phyloP scores from a whole-genome alignment of 495 filamentous ascomycete species.

The Hypoxylon trugodes region DNA sequence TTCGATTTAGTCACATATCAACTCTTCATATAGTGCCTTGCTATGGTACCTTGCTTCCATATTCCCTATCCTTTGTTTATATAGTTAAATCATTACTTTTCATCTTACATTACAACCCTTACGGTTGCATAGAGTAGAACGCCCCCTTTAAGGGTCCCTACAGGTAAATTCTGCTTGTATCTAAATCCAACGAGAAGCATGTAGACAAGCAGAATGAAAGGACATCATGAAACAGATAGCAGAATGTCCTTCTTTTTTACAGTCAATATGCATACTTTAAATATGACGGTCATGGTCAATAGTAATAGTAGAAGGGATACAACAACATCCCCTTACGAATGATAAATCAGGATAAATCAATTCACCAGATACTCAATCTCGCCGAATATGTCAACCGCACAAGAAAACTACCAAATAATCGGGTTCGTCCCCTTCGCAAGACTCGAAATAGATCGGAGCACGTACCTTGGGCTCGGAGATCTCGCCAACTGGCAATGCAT shows the following conservation, averaged over 20 bases:
- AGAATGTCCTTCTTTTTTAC: neutral
- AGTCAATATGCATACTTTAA: neutral
- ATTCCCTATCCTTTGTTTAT: too few species aligned
- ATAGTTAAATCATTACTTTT: too few species aligned
- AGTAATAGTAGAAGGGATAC: too few species aligned
- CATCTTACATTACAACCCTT: neutral
- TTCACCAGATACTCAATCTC: neutral
- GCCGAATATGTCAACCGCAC: constrained; percentile 4
- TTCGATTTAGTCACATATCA: too few species aligned
- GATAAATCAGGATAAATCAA: neutral
- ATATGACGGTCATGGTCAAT: neutral
- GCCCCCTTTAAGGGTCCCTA: constrained; percentile 3
- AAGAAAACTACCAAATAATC: too few species aligned
- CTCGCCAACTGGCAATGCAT: constrained; percentile 49
- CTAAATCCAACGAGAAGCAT: neutral
- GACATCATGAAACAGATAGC: neutral
- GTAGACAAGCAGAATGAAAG: constrained; percentile 21
- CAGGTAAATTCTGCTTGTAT: constrained; percentile 4
- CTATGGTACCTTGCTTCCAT: too few species aligned
- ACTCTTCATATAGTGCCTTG: too few species aligned
- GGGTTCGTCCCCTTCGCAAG: neutral
- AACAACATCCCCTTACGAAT: too few species aligned
- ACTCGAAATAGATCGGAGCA: constrained; percentile 28
- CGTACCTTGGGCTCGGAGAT: constrained; percentile 44
- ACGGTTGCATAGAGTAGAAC: neutral